Conservation (phyloP, 163 green algal species). For the Chlorella variabilis region DNA sequence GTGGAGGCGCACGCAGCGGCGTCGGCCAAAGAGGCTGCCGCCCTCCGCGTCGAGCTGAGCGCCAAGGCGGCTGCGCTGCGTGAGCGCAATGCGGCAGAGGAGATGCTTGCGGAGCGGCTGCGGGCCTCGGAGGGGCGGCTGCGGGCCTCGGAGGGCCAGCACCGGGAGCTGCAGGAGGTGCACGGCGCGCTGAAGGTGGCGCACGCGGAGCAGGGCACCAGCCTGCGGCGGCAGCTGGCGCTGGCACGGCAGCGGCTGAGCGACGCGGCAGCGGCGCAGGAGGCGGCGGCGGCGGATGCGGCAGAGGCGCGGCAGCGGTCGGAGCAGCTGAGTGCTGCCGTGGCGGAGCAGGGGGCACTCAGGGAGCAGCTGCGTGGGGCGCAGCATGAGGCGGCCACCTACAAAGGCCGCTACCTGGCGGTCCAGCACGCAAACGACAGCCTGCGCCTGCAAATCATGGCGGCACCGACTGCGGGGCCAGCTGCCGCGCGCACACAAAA, state of each 20-base stretch:
- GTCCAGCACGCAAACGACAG: constrained; percentile 6
- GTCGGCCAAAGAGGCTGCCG: too few species aligned
- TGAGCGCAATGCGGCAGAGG: background rate
- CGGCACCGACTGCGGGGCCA: background rate
- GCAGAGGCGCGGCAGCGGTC: background rate
- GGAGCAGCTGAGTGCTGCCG: background rate
- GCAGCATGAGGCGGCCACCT: constrained; percentile 1
- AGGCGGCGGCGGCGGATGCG: background rate
- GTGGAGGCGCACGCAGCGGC: too few species aligned
- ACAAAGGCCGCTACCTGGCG: background rate
- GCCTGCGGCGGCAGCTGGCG: background rate
- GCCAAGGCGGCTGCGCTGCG: too few species aligned
- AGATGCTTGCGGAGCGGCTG: background rate
- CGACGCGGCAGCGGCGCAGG: background rate
- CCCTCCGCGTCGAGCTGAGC: too few species aligned
- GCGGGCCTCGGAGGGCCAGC: background rate
- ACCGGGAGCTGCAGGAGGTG: background rate
- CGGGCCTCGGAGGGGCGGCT: background rate
- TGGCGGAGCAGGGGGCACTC: background rate
- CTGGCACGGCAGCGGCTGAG: background rate
- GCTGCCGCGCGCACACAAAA: too few species aligned
- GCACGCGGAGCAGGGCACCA: constrained; percentile 4
- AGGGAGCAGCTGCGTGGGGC: background rate
- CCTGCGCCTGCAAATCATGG: constrained; percentile 11
- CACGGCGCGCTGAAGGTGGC: background rate